Evolutionary conservation across 2,329 filamentous ascomycete species (phyloP), one percentile per base, ranked within the genome.

Genomic region (Pseudocercospora eumusae): DNA sequence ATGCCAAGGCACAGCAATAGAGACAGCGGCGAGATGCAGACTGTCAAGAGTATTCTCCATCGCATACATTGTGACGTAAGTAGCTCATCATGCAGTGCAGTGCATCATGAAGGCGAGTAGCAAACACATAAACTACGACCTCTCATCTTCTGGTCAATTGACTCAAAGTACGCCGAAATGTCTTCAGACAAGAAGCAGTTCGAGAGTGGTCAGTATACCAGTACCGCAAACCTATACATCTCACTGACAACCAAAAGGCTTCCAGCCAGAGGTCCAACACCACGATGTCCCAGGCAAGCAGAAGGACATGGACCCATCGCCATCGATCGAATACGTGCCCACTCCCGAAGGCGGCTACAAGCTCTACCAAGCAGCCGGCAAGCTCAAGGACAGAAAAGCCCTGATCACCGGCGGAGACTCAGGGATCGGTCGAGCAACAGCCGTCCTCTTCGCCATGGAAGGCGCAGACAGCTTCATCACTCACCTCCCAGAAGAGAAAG

Each of bases 381-480:
- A 95, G 78, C 84, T 95, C 6, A 77, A 85, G 70, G 90, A 86
- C 64, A 90, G 88, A 76, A 89, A 86, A 62, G 90, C 90, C 7
- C 76, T 95, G 61, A 93, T 95, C 70, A 93, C 91, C 0, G 90
- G 90, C 15, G 91, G 91, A 3, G 90, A 93, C 75, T 88, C 85
- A 6, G 90, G 91, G 1, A 93, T 95, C 66, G 90, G 91, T 6
- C 86, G 89, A 40, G 87, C 91, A 0, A 85, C 88, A 1, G 89
- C 91, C 1, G 82, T 93, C 15, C 81, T 95, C 0, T 95, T 88
- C 69, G 90, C 90, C 42, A 88, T 91, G 82, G 91, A 95, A 75
- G 91, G 90, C 5, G 90, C 89, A 13, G 86, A 90, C 65, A 85
- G 83, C 56, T 81, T 89, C 61, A 92, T 95, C 67, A 84, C 85